phyloP scores from a whole-genome alignment of 345 rosid genomes.

The Chamaenerion angustifolium region DNA sequence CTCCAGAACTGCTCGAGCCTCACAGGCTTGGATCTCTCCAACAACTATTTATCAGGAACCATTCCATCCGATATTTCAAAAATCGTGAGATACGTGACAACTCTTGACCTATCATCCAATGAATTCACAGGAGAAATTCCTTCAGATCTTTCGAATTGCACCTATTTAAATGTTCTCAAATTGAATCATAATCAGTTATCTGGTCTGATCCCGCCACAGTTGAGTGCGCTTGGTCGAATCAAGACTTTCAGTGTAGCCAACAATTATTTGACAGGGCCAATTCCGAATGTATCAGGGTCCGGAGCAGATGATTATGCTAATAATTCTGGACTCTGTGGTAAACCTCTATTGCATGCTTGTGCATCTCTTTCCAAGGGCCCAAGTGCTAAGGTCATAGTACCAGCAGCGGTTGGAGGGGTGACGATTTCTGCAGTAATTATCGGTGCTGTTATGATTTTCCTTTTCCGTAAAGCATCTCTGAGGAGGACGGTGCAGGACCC shows the following conservation, averaged over 20 bases:
- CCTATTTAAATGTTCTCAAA: slow-evolving; percentile 47
- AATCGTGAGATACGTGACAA: slow-evolving; percentile 15
- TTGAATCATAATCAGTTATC: slow-evolving; percentile 51
- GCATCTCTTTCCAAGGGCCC: slow-evolving; percentile 11
- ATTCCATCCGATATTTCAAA: slow-evolving; percentile 29
- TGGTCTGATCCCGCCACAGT: slow-evolving; percentile 42
- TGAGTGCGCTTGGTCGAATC: slow-evolving; percentile 38
- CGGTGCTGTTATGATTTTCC: slow-evolving; percentile 34
- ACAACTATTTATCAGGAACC: slow-evolving; percentile 44
- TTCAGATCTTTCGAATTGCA: slow-evolving; percentile 14
- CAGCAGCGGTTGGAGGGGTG: slow-evolving; percentile 61
- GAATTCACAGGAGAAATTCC: slow-evolving; percentile 63
- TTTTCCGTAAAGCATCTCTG: slow-evolving; percentile 33
- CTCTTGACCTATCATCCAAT: slow-evolving; percentile 60
- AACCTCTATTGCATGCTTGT: slow-evolving; percentile 28
- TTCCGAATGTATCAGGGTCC: slow-evolving; percentile 13
- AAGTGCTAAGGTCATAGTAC: slow-evolving; percentile 29
- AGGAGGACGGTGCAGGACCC: slow-evolving; percentile 81
- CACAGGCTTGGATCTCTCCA: slow-evolving; percentile 67
- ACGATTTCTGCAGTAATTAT: slow-evolving; percentile 48
- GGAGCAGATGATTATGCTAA: slow-evolving; percentile 15
- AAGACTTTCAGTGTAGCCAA: slow-evolving; percentile 37
- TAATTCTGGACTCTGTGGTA: slow-evolving; percentile 58
- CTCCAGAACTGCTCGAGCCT: slow-evolving; percentile 33
- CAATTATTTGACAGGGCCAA: slow-evolving; percentile 48